Base-by-base conservation (phyloP, 257 asterid genomes). In the Forsythia suspensa region DNA sequence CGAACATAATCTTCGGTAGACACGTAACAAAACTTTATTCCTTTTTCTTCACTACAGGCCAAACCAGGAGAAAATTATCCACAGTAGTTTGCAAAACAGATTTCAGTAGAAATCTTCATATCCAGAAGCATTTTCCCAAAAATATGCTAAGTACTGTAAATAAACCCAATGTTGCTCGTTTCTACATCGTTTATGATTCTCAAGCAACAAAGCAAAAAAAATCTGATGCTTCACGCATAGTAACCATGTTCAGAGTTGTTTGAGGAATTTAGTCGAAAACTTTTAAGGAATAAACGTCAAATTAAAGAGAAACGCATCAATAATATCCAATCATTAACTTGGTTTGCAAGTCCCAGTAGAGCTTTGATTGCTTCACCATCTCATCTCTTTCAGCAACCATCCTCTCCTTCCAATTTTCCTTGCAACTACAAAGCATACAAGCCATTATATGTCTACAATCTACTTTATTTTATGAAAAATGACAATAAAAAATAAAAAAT, bases 321-420 rank as follows among this genome's bases (percentile, higher is more conserved):
- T 85, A 91, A 75, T 85, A 93, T 52, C 97, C 97, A 20, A 93
- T 79, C 88, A 85, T 79, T 81, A 82, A 89, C 84, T 89, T 88
- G 15, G 97, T 82, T 75, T 91, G 98, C 80, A 67, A 21, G 44
- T 90, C 96, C 98, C 97, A 90, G 72, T 85, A 89, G 74, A 61
- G 52, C 83, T 89, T 91, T 2, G 98, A 86, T 77, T 93, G 97
- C 82, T 93, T 93, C 90, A 91, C 90, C 77, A 77, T 83, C 79
- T 90, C 96, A 36, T 89, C 85, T 5, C 96, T 89, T 74, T 91
- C 94, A 0, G 80, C 86, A 51, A 37, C 72, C 77, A 84, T 69
- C 84, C 97, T 88, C 85, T 90, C 89, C 81, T 89, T 91, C 97
- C 98, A 93, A 80, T 89, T 86, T 76, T 91, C 92, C 85, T 84